Conservation (phyloP, 805 yeast species). For the Candida ulmi region DNA sequence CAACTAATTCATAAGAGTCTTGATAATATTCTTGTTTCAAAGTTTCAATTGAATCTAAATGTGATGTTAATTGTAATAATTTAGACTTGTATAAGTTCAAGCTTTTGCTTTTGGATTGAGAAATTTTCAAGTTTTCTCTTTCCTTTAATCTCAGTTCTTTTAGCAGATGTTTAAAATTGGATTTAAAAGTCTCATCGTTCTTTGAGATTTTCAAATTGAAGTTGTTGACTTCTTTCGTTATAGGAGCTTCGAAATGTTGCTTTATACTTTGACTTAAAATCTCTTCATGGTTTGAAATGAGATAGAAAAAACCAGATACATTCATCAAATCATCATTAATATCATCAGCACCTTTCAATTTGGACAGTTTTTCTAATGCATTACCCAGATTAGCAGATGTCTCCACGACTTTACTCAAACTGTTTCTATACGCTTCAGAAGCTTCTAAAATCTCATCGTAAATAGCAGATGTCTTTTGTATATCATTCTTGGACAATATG, state of each 20-base stretch:
- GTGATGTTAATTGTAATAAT: slow-evolving; percentile 60
- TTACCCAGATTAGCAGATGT: slow-evolving; percentile 70
- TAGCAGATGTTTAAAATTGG: slow-evolving; percentile 47
- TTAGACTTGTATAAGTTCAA: slow-evolving; percentile 63
- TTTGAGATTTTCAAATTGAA: slow-evolving; percentile 38
- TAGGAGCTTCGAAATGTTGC: slow-evolving; percentile 51
- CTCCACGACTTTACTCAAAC: slow-evolving; percentile 41
- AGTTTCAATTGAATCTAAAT: slow-evolving; percentile 73
- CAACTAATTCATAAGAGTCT: slow-evolving; percentile 53
- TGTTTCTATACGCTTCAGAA: slow-evolving; percentile 39
- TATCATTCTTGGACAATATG: slow-evolving; percentile 50
- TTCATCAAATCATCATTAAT: slow-evolving; percentile 50
- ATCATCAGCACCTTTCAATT: slow-evolving; percentile 35
- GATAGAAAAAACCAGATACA: slow-evolving; percentile 72
- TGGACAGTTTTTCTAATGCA: slow-evolving; percentile 75
- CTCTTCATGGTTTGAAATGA: slow-evolving; percentile 73
- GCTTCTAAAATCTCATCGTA: slow-evolving; percentile 43
- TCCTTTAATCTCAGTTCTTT: slow-evolving; percentile 54
- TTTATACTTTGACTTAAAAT: slow-evolving; percentile 54
- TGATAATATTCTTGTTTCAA: slow-evolving; percentile 72
- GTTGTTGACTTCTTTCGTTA: slow-evolving; percentile 36
- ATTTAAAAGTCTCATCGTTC: slow-evolving; percentile 50
- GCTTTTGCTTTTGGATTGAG: slow-evolving; percentile 58
- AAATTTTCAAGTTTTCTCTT: slow-evolving; percentile 49
- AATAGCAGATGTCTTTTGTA: slow-evolving; percentile 41